These are phyloP conservation scores for Rhododendron simsii DNA, from an alignment of 148 eudicot species.

Conservation along the genomic window DNA sequence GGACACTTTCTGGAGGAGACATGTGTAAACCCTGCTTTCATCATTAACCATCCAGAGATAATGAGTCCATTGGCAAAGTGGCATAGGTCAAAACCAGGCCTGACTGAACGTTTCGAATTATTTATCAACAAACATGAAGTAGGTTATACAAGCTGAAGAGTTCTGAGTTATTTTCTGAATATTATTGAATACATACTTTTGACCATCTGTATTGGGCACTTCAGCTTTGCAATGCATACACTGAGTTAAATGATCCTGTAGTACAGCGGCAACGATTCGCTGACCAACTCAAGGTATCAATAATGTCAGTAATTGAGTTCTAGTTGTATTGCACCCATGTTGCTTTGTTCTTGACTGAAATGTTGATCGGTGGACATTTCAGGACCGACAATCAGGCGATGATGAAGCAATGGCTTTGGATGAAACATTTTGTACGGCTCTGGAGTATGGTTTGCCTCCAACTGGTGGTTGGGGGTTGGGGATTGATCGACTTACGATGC, in stretches of 20 bases:
- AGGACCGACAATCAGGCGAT: constrained; percentile 95
- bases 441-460: constrained; percentile 90
- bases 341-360: no score
- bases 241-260: constrained; percentile 88
- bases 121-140: constrained; percentile 94
- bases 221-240: constrained; percentile 93
- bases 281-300: constrained; percentile 83
- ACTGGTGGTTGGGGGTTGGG: constrained; percentile 98
- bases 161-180: background rate
- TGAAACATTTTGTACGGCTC: constrained; percentile 85
- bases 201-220: background rate
- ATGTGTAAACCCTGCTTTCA: constrained; percentile 78
- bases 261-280: constrained; percentile 90
- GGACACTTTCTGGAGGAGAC: constrained; percentile 93
- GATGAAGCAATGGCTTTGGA: constrained; percentile 99
- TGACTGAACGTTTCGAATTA: constrained; percentile 87
- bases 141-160: constrained; percentile 8
- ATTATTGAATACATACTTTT: background rate
- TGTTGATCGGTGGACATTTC: constrained; percentile 1
- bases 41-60: constrained; percentile 89
- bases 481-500: constrained; percentile 77
- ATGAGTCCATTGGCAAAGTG: constrained; percentile 98
- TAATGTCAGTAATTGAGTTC: no score
- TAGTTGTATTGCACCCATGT: no score
- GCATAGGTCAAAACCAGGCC: constrained; percentile 89